Evolutionary conservation across 1,284 basidiomycete species (phyloP).

Genomic region (Cutaneotrichosporon sp.): DNA sequence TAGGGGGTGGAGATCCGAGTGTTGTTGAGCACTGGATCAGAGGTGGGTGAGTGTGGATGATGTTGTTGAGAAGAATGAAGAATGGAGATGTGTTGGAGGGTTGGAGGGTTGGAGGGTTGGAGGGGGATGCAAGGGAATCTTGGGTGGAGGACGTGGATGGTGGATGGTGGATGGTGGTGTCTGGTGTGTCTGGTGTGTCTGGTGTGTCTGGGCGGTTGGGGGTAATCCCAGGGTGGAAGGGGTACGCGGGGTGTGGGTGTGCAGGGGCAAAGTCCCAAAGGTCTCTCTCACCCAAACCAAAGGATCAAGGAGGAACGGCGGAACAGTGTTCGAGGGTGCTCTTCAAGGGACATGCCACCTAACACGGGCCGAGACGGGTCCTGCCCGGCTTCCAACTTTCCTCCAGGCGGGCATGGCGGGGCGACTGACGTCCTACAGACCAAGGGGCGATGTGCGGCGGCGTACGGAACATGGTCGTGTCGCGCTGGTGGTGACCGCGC

Average conservation of each 20-base stretch:
- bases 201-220: background rate
- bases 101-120: background rate
- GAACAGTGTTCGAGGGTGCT: conserved; percentile 3
- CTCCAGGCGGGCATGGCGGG: too few relatives aligned
- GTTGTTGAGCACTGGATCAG: background rate
- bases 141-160: background rate
- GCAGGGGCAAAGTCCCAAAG: too few relatives aligned
- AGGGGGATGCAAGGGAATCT: background rate
- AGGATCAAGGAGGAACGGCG: background rate
- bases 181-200: background rate
- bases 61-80: background rate
- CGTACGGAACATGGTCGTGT: too few relatives aligned
- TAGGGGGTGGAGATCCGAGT: conserved; percentile 1
- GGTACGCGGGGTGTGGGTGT: background rate
- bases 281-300: too few relatives aligned
- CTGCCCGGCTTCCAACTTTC: too few relatives aligned
- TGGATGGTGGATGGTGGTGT: background rate
- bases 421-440: too few relatives aligned
- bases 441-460: too few relatives aligned
- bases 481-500: too few relatives aligned
- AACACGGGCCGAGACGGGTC: background rate
- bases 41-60: background rate
- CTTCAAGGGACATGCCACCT: background rate
- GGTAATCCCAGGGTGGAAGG: background rate
- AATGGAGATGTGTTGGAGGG: background rate